Evolutionary conservation across 1,139 yeast species (phyloP).

Genomic region (Debaryomyces fabryi): DNA sequence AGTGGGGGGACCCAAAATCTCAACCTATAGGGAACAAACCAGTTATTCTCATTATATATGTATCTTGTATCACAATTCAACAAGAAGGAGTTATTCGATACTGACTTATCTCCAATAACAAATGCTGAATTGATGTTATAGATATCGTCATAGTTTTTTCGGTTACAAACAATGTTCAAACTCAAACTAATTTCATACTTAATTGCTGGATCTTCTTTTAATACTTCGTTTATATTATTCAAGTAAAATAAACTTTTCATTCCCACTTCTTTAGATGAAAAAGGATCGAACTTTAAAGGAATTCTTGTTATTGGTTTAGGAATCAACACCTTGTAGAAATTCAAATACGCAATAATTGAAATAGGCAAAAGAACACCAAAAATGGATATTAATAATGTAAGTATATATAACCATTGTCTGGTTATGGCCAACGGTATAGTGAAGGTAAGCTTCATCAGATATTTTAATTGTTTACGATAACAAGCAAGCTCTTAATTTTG

Average conservation of each 20-base stretch:
- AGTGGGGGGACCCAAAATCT: constrained; percentile 44
- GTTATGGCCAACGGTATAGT: constrained; percentile 13
- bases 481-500: not conserved
- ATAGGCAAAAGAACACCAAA: constrained; percentile 27
- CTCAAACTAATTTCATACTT: constrained; percentile 18
- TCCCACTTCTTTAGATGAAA: not conserved
- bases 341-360: constrained; percentile 27
- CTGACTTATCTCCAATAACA: constrained; percentile 2
- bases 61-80: constrained; percentile 36
- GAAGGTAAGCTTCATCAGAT: constrained; percentile 2
- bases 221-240: not conserved
- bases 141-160: constrained; percentile 20
- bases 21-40: constrained; percentile 38
- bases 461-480: not conserved
- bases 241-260: not conserved
- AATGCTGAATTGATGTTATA: constrained; percentile 9
- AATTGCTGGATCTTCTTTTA: constrained; percentile 16
- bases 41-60: constrained; percentile 33
- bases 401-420: constrained; percentile 23
- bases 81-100: constrained; percentile 17
- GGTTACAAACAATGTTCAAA: constrained; percentile 19
- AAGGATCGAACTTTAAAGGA: constrained; percentile 17
- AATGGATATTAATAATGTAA: constrained; percentile 20
- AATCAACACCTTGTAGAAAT: constrained; percentile 28
- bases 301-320: constrained; percentile 21